Evolutionary conservation across 257 asterid species (phyloP), one percentile per base, ranked within the genome.

Genomic region (Salvia hispanica): DNA sequence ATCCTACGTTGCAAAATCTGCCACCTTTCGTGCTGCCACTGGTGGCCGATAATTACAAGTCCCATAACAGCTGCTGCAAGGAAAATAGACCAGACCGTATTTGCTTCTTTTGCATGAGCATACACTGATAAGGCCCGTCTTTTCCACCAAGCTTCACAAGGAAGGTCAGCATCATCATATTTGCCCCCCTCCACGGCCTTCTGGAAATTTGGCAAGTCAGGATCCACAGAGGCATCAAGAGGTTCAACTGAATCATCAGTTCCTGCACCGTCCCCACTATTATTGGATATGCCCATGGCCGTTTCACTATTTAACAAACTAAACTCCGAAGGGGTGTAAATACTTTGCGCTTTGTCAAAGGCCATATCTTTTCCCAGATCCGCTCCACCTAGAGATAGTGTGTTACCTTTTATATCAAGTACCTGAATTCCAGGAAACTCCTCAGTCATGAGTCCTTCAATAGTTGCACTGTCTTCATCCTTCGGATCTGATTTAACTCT

Each of bases 81-180:
- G 68, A 82, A 88, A 57, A 92, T 67, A 53, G 98, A 92, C 98
- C 98, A 92, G 63, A 87, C 72, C 11, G 98, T 25, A 59, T 89
- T 87, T 54, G 95, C 82, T 62, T 92, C 98, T 84, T 89, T 89
- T 31, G 95, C 95, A 62, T 82, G 92, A 43, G 76, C 66, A 74
- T 89, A 85, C 7, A 92, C 40, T 64, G 95, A 79, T 74, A 81
- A 66, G 44, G 88, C 90, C 64, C 66, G 78, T 71, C 92, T 81
- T 79, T 89, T 92, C 98, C 98, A 92, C 98, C 98, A 92, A 67
- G 92, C 94, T 78, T 82, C 87, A 74, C 94, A 91, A 65, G 96
- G 98, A 73, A 85, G 87, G 61, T 75, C 80, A 71, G 72, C 68
- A 9, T 56, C 86, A 58, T 83, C 92, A 55, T 61, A 57, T 16